Conservation (phyloP, 805 yeast species). For the Clavispora asparagi region DNA sequence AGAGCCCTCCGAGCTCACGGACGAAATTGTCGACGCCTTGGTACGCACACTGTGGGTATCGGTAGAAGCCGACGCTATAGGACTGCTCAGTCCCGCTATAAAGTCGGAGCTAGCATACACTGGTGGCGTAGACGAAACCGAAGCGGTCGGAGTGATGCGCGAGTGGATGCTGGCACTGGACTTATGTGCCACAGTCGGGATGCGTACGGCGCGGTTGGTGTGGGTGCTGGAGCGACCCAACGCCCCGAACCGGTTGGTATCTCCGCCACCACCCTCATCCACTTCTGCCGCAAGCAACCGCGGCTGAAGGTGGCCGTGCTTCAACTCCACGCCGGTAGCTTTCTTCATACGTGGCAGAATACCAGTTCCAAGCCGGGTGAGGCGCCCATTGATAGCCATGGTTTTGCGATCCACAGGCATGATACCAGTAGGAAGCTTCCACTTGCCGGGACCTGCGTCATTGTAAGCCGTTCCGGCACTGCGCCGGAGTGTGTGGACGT, state of each 20-base stretch:
- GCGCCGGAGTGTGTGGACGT: constrained; percentile 40
- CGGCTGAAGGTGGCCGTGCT: constrained; percentile 59
- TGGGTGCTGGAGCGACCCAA: constrained; percentile 8
- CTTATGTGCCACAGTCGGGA: not conserved
- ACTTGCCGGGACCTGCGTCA: constrained; percentile 40
- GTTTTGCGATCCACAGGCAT: constrained; percentile 38
- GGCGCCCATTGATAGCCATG: constrained; percentile 13
- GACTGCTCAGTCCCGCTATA: constrained; percentile 8
- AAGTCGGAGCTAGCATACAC: not conserved
- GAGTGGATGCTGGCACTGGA: not conserved
- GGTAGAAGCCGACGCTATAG: constrained; percentile 19
- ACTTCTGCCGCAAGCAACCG: constrained; percentile 71
- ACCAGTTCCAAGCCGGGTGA: constrained; percentile 9
- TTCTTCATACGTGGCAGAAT: constrained; percentile 17
- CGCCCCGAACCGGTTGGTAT: constrained; percentile 10
- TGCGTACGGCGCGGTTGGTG: not conserved
- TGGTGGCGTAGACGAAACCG: constrained; percentile 7
- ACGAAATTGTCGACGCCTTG: constrained; percentile 13
- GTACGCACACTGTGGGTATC: constrained; percentile 17
- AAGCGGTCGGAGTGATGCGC: constrained; percentile 9
- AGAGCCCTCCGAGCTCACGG: constrained; percentile 26
- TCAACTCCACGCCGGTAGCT: constrained; percentile 48
- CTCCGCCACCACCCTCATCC: constrained; percentile 39
- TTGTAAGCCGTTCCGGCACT: constrained; percentile 46
- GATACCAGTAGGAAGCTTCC: constrained; percentile 54